Base-by-base conservation (phyloP, 2,329 filamentous ascomycete genomes). In the Alternaria gaisen region DNA sequence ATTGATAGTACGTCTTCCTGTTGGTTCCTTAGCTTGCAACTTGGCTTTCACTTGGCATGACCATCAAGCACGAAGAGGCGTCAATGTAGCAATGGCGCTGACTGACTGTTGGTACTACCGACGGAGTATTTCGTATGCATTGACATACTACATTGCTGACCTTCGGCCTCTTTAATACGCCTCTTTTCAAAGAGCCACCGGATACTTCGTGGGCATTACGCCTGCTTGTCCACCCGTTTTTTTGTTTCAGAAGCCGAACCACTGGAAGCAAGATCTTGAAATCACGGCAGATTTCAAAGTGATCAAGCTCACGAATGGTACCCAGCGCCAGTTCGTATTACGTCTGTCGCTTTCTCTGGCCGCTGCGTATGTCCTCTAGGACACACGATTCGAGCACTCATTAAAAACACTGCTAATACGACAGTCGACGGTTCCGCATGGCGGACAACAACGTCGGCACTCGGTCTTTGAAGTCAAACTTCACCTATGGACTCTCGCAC, bases 401-500 rank as follows among this genome's bases (percentile, higher is more conserved):
- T 54, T 52, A 40, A 57, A 50, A 47, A 63, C 51, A 60, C 55
- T 64, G 65, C 59, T 67, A 66, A 64, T 61, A 55, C 38, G n/a
- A 36, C 22, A 32, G 42, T 14, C 54, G 48, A 18, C 41, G 41
- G 40, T 67, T 61, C 58, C 68, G 69, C 57, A 75, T 76, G 72
- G 72, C 71, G 68, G 63, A 64, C 53, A 51, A 43, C 59, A 64
- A 56, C 65, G 55, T 61, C 56, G 60, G 59, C 60, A 58, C 58
- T 44, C 54, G 57, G 56, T 68, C 56, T 58, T 56, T 53, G 47
- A 64, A 65, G 60, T 65, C 60, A 60, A 56, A 63, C 64, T 52
- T 63, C 38, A 73, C 67, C 66, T 58, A 75, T 77, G 74, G 72
- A 73, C 56, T 69, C 68, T 64, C 61, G 66, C 56, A 66, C 66